Conservation (phyloP, 805 yeast species). For the Komagataella mondaviorum region DNA sequence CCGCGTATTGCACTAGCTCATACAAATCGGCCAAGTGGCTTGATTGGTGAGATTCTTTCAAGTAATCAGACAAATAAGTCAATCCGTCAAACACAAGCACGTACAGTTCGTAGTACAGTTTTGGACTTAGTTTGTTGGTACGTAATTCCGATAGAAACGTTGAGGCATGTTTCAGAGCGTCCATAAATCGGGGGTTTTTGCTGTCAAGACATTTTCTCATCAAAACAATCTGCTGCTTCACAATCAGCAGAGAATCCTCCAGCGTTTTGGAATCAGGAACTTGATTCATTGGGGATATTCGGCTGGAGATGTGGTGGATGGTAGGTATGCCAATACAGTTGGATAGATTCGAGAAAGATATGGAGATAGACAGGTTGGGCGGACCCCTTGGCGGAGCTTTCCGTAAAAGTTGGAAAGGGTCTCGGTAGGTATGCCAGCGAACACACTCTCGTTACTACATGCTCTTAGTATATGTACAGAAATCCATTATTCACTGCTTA, state of each 20-base stretch:
- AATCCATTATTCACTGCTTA: constrained; percentile 21
- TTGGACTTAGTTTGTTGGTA: constrained; percentile 65
- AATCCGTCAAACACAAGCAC: constrained; percentile 75
- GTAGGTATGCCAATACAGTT: background rate
- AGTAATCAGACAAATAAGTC: constrained; percentile 47
- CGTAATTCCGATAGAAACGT: constrained; percentile 72
- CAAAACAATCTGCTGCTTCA: constrained; percentile 55
- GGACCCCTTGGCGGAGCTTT: background rate
- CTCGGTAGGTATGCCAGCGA: background rate
- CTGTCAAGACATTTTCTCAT: constrained; percentile 66
- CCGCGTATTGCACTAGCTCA: constrained; percentile 90
- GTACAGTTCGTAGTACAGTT: constrained; percentile 87
- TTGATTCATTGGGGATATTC: constrained; percentile 13
- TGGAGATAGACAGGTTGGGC: background rate
- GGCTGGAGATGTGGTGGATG: background rate
- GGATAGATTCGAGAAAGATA: background rate
- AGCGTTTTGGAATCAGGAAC: constrained; percentile 7
- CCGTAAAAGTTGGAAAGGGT: background rate
- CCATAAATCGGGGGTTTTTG: constrained; percentile 54
- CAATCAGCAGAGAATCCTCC: constrained; percentile 32
- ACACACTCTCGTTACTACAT: background rate
- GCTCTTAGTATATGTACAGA: background rate
- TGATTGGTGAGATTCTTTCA: constrained; percentile 54
- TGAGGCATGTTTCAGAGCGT: constrained; percentile 79
- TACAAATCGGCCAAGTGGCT: constrained; percentile 79